phyloP scores from a whole-genome alignment of 768 basidiomycete genomes.

The Amanita thiersii region DNA sequence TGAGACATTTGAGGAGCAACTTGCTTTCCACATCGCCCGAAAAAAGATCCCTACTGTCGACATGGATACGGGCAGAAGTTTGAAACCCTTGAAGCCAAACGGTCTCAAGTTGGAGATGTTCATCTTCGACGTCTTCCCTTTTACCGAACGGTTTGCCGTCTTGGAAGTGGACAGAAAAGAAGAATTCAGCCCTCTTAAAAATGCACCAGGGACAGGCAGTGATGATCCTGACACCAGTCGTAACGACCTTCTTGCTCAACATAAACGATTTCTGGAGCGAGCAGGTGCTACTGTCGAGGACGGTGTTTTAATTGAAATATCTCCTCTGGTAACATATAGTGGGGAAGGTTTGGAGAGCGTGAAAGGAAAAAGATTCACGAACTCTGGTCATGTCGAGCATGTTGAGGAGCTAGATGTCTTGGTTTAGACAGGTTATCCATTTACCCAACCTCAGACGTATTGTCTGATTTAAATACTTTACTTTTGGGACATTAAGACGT shows the following conservation, averaged over 20 bases:
- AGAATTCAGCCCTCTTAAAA: constrained; percentile 97
- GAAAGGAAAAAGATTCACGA: constrained; percentile 71
- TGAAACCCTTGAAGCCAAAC: constrained; percentile 88
- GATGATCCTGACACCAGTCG: constrained; percentile 91
- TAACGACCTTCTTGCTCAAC: constrained; percentile 82
- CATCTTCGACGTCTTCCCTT: constrained; percentile 98
- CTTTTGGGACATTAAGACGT: neutral
- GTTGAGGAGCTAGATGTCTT: constrained; percentile 69
- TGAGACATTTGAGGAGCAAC: constrained; percentile 74
- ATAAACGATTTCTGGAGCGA: constrained; percentile 70
- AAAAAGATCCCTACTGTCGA: constrained; percentile 93
- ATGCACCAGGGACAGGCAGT: constrained; percentile 85
- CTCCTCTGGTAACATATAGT: constrained; percentile 81
- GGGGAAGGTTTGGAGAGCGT: constrained; percentile 84
- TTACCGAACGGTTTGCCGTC: constrained; percentile 74
- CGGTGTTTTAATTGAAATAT: constrained; percentile 83
- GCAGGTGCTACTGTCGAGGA: constrained; percentile 72
- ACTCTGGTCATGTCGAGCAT: constrained; percentile 59
- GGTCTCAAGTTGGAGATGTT: constrained; percentile 99
- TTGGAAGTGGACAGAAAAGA: constrained; percentile 82
- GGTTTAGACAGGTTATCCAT: constrained; percentile 25
- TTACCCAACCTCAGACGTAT: neutral
- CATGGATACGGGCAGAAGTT: constrained; percentile 49
- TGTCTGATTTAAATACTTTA: neutral
- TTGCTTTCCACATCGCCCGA: constrained; percentile 95